Evolutionary conservation across 2,329 filamentous ascomycete species (phyloP), one percentile per base, ranked within the genome.

Genomic region (Didymella keratinophila): DNA sequence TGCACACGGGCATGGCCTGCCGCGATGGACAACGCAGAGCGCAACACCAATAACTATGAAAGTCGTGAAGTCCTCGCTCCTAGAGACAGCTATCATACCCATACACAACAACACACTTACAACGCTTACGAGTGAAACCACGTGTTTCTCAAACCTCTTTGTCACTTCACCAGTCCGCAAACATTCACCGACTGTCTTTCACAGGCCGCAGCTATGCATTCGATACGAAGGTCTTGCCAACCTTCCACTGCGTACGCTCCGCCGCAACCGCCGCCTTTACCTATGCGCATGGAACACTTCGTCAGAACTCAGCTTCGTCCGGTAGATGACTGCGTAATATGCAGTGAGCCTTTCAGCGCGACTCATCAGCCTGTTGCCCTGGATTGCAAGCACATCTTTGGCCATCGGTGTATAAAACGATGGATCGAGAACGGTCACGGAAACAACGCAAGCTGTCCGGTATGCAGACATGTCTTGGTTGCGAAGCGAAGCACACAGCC

Each of bases 311-410:
- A 70, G 16, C 64, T 75, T 23, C 67, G 61, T 18, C 68, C 70
- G 0, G 67, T 64, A n/a, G 65, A 70, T 27, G 62, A 47, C 10
- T 75, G 72, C 48, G 55, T 62, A 9, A 66, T 75, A 20, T 75
- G 72, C 46, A 71, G 62, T 8, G 69, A 73, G 12, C 44, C 58
- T 12, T 74, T 73, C 48, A 65, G 65, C 32, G 56, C 57, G 0
- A 53, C 53, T 2, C 70, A 74, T 21, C 60, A 65, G 16, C 73
- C 72, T 2, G 71, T 74, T n/a, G 62, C 69, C 2, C 63, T 76
- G 8, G 62, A 63, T 11, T 76, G 73, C 56, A 64, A 65, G 32
- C 73, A 76, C 30, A 71, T 75, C 16, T 73, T 76, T 49, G 72
- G 72, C 10, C 59, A 73, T 36, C 42, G 53, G 9, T 76, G 73